These are phyloP conservation scores for Termitomyces sp. DNA, from an alignment of 768 basidiomycete species.

Conservation along the genomic window DNA sequence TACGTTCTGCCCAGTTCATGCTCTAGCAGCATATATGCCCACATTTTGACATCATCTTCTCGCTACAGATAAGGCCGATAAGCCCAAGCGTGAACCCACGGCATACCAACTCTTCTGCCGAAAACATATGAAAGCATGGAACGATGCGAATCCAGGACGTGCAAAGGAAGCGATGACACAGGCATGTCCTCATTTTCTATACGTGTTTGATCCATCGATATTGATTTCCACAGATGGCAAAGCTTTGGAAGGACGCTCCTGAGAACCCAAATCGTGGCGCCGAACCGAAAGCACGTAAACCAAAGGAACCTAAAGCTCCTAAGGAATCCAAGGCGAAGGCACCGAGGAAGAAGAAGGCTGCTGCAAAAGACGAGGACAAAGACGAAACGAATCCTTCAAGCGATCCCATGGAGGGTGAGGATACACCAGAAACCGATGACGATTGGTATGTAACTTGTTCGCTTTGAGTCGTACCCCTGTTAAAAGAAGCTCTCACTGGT, in stretches of 20 bases:
- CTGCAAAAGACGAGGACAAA: conserved; percentile 6
- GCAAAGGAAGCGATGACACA: conserved; percentile 51
- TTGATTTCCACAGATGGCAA: conserved; percentile 39
- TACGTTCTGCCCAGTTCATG: conserved; percentile 11
- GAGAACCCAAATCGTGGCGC: conserved; percentile 64
- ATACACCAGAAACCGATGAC: neutral
- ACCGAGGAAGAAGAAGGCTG: conserved; percentile 17
- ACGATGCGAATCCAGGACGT: conserved; percentile 42
- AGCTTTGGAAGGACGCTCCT: conserved; percentile 50
- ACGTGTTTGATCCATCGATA: neutral
- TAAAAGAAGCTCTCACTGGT: neutral
- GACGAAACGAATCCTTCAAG: conserved; percentile 1
- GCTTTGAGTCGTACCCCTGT: neutral
- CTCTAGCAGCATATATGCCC: conserved; percentile 4
- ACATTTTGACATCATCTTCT: neutral
- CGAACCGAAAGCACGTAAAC: conserved; percentile 38
- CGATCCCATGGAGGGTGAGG: conserved; percentile 9
- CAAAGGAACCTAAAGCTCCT: conserved; percentile 32
- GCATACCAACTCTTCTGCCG: conserved; percentile 57
- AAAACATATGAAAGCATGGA: conserved; percentile 53
- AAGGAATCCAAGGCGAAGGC: conserved; percentile 22
- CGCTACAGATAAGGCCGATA: conserved; percentile 32
- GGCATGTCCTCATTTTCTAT: conserved; percentile 19
- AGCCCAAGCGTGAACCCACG: conserved; percentile 51
- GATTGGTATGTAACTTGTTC: conserved; percentile 2